These are phyloP conservation scores for Nyssa sinensis DNA, from an alignment of 148 eudicot species.

Conservation along the genomic window DNA sequence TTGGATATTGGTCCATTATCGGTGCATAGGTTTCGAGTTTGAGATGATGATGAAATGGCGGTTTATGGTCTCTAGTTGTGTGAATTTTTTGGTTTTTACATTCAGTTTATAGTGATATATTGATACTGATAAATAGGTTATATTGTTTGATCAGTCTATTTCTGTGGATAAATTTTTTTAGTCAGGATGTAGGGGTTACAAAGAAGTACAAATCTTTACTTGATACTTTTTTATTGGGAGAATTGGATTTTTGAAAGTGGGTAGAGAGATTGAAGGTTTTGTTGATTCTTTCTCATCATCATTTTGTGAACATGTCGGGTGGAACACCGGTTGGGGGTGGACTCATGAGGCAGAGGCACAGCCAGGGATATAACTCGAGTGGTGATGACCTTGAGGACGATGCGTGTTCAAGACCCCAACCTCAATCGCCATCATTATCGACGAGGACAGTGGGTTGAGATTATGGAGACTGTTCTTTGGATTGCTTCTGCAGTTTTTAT, in stretches of 20 bases:
- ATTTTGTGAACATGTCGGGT: conserved; percentile 59
- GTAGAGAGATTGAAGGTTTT: background rate
- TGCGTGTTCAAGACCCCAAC: conserved; percentile 65
- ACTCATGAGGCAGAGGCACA: conserved; percentile 86
- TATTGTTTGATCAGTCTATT: background rate
- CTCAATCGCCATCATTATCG: conserved; percentile 37
- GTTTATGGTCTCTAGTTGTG: background rate
- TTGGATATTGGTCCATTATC: no score
- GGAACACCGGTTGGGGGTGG: conserved; percentile 70
- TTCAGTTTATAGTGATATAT: background rate
- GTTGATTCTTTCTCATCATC: conserved; percentile 10
- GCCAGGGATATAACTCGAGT: conserved; percentile 81
- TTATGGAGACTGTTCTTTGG: conserved; percentile 76
- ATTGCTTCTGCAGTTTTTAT: conserved; percentile 75
- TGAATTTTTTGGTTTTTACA: background rate
- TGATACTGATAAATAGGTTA: conserved; percentile 7
- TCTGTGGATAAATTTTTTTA: background rate
- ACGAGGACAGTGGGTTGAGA: conserved; percentile 68
- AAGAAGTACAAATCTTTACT: background rate
- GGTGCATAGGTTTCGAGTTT: conserved; percentile 13
- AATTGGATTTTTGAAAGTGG: no score
- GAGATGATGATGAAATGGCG: background rate
- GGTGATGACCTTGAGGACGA: conserved; percentile 90
- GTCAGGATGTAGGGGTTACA: background rate
- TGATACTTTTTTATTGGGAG: conserved; percentile 4